These are phyloP conservation scores for Caryopteris hybrid DNA, from an alignment of 305 asterid species.

Conservation along the genomic window DNA sequence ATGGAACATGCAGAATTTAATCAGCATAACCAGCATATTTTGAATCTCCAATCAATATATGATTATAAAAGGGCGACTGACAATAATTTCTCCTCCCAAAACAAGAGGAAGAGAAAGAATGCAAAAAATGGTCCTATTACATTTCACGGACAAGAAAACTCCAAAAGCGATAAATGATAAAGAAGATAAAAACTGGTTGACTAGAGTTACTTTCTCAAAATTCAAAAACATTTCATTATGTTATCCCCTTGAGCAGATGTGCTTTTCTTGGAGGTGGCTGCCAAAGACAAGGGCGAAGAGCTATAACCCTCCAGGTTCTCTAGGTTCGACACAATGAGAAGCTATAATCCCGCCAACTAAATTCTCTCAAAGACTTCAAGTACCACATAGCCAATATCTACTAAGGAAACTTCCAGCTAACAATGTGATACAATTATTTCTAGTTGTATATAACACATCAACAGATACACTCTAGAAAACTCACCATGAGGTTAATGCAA, in stretches of 20 bases:
- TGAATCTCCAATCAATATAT: not conserved
- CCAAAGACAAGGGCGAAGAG: not conserved
- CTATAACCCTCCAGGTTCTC: not conserved
- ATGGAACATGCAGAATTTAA: not conserved
- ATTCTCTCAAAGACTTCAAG: not conserved
- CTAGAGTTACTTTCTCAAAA: not conserved
- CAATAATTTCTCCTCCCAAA: not conserved
- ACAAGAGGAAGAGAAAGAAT: not conserved
- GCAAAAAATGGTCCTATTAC: not conserved
- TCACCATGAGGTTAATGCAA: not conserved
- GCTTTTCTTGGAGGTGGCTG: constrained; percentile 4
- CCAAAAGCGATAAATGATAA: not conserved
- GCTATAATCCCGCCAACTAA: not conserved
- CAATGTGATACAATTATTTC: too few species aligned
- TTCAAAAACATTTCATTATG: not conserved
- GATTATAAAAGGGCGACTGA: not conserved
- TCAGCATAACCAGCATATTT: not conserved
- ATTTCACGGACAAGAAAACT: not conserved
- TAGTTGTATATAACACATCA: not conserved
- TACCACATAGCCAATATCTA: not conserved
- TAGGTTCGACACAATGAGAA: not conserved
- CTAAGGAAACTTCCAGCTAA: not conserved
- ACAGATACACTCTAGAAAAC: not conserved
- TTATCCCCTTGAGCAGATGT: not conserved
- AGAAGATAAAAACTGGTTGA: not conserved